A percentile compares a stretch with the other conserved stretches of the same genome.
Conservation (phyloP, 352 stramenopile genomes). For the Stephanocyclus meneghinianus region DNA sequence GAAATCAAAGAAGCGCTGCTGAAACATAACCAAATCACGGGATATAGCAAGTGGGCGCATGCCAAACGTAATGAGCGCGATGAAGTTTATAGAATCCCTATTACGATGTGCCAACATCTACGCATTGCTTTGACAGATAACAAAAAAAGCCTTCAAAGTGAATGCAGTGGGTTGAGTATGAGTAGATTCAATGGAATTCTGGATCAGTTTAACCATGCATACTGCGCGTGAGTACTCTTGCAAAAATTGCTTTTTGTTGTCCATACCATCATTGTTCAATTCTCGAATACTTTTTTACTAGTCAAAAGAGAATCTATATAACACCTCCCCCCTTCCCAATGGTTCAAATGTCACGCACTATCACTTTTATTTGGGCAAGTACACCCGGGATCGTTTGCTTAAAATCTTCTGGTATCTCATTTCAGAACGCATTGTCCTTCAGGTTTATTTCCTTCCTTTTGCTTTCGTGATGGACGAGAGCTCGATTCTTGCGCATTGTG, state of each 20-base stretch:
- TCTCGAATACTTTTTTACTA: neutral
- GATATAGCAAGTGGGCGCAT: slow-evolving; percentile 22
- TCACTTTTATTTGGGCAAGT: slow-evolving; percentile 59
- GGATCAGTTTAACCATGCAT: slow-evolving; percentile 33
- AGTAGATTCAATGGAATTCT: slow-evolving; percentile 12
- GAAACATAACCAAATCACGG: slow-evolving; percentile 25
- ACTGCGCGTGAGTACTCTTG: slow-evolving; percentile 20
- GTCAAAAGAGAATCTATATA: slow-evolving; percentile 32
- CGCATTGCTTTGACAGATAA: slow-evolving; percentile 9
- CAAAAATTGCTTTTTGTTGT: too few relatives aligned
- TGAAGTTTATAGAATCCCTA: slow-evolving; percentile 23
- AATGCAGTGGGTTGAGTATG: neutral
- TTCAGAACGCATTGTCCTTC: neutral
- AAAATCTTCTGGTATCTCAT: neutral
- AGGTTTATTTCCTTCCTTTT: slow-evolving; percentile 54
- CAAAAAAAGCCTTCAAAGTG: slow-evolving; percentile 12
- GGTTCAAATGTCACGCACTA: slow-evolving; percentile 64
- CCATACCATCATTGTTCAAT: too few relatives aligned
- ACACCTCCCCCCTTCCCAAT: slow-evolving; percentile 63
- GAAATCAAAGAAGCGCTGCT: slow-evolving; percentile 24
- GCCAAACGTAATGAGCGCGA: slow-evolving; percentile 9
- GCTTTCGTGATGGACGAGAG: slow-evolving; percentile 17
- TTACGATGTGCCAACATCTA: slow-evolving; percentile 21
- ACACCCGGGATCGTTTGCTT: neutral
- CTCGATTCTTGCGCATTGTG: neutral